Evolutionary conservation across 805 yeast genomes (phyloP).

Genomic region (Yamadazyma nakazawae): DNA sequence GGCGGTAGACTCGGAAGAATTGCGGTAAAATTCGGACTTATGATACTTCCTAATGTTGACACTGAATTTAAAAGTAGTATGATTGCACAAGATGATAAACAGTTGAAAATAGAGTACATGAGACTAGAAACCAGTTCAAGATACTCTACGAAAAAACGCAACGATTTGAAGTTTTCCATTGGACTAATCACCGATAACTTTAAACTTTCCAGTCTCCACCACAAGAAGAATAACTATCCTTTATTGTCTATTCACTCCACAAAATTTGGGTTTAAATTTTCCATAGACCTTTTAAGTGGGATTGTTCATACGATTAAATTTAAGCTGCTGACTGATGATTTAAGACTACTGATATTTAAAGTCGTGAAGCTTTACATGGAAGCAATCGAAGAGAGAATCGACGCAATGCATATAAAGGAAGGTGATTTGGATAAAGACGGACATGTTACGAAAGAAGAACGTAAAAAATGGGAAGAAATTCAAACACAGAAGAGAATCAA

Average conservation of each 20-base stretch:
- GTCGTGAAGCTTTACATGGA: conserved; percentile 16
- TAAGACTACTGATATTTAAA: conserved; percentile 21
- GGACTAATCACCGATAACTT: conserved; percentile 13
- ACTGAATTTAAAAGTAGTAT: conserved; percentile 20
- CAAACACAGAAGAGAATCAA: background rate
- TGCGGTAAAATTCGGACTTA: conserved; percentile 6
- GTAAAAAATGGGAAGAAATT: background rate
- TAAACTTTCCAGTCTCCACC: conserved; percentile 3
- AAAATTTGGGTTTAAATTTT: conserved; percentile 15
- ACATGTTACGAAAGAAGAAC: background rate
- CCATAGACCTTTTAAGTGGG: conserved; percentile 18
- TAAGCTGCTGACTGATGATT: conserved; percentile 21
- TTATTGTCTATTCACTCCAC: conserved; percentile 10
- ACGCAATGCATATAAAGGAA: background rate
- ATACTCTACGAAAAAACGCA: conserved; percentile 15
- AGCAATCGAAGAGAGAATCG: conserved; percentile 8
- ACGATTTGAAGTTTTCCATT: conserved; percentile 18
- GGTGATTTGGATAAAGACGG: background rate
- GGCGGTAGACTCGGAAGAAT: conserved; percentile 8
- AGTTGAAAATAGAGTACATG: conserved; percentile 18
- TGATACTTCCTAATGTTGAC: conserved; percentile 20
- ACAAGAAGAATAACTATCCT: conserved; percentile 11
- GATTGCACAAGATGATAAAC: conserved; percentile 5
- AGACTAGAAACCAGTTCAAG: conserved; percentile 20
- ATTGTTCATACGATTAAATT: conserved; percentile 16